Conservation (phyloP, 345 rosid species). For the Aquilaria yunnanensis region DNA sequence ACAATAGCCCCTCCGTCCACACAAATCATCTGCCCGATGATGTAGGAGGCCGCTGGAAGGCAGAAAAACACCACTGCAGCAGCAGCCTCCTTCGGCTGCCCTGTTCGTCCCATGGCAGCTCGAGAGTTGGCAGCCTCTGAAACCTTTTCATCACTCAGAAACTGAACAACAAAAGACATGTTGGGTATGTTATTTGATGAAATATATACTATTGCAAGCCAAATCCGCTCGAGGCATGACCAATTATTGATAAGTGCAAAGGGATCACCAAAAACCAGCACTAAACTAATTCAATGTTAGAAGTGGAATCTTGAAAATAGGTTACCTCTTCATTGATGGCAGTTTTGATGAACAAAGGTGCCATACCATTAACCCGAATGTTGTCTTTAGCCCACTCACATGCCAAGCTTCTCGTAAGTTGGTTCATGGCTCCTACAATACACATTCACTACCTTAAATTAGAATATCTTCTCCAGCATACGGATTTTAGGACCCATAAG, state of each 20-base stretch:
- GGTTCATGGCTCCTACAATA: slow-evolving; percentile 53
- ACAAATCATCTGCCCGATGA: slow-evolving; percentile 45
- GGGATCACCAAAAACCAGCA: slow-evolving; percentile 5
- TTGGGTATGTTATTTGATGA: no score
- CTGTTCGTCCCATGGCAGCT: slow-evolving; percentile 40
- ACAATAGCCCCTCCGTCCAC: slow-evolving; percentile 41
- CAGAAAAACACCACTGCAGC: slow-evolving; percentile 32
- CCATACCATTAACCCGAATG: slow-evolving; percentile 66
- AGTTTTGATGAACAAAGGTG: slow-evolving; percentile 71
- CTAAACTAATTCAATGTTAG: no score
- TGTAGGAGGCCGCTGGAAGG: neutral
- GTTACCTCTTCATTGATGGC: slow-evolving; percentile 26
- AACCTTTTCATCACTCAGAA: slow-evolving; percentile 7
- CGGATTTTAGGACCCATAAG: no score
- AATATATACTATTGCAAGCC: neutral
- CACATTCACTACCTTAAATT: no score
- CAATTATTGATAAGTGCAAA: neutral
- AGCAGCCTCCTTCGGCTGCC: slow-evolving; percentile 50
- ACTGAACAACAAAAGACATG: neutral
- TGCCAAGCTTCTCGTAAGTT: slow-evolving; percentile 60
- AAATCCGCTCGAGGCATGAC: no score
- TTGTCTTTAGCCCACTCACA: slow-evolving; percentile 93
- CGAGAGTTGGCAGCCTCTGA: slow-evolving; percentile 18
- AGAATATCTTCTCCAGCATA: no score
- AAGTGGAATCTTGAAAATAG: neutral